These are phyloP conservation scores for Nakataea oryzae DNA, from an alignment of 2,329 filamentous ascomycete genomes.

Conservation along the genomic window DNA sequence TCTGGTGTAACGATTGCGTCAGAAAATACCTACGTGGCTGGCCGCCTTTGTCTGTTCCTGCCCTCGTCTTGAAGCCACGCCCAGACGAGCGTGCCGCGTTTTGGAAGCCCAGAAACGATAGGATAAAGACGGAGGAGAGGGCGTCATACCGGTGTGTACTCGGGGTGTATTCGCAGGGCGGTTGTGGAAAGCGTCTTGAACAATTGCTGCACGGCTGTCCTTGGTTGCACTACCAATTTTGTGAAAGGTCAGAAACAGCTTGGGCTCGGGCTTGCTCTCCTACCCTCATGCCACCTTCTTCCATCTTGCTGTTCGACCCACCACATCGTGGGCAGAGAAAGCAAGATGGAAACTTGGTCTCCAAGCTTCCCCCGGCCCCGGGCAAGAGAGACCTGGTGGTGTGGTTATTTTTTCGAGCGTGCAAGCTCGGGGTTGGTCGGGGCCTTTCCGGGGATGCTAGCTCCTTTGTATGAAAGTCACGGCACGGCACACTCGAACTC, in stretches of 20 bases:
- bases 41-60: background rate
- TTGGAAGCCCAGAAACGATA: background rate
- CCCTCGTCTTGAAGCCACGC: too few relatives aligned
- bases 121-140: background rate
- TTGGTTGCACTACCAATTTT: constrained; percentile 36
- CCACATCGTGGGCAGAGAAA: background rate
- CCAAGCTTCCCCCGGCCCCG: background rate
- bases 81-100: too few relatives aligned
- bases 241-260: background rate
- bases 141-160: constrained; percentile 13
- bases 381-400: background rate
- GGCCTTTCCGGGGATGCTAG: background rate
- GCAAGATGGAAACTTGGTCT: background rate
- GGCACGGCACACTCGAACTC: constrained; percentile 1
- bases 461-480: background rate
- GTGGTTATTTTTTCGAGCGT: background rate
- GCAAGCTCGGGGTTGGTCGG: too few relatives aligned
- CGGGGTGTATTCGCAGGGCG: constrained; percentile 34
- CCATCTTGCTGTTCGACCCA: background rate
- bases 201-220: constrained; percentile 44
- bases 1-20: background rate
- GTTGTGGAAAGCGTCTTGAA: constrained; percentile 38
- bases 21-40: background rate
- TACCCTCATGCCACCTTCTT: background rate
- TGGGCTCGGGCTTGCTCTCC: background rate